Percentiles rank a stretch among this genome's conserved stretches.
These are phyloP conservation scores for Diaporthe vaccinii DNA, from an alignment of 2,329 filamentous ascomycete species.

Conservation along the genomic window DNA sequence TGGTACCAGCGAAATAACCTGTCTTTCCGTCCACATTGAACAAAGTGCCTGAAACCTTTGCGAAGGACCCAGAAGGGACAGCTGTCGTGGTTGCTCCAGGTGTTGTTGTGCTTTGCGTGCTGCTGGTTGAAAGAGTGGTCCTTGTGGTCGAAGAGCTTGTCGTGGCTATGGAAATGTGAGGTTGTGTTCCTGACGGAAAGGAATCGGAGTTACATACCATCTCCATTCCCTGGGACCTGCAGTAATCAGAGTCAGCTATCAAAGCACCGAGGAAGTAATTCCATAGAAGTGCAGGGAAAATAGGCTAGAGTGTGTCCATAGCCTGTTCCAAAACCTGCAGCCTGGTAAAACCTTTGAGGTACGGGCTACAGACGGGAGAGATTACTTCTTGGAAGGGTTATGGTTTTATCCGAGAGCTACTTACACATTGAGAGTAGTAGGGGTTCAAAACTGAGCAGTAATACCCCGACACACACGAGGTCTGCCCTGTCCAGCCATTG, in stretches of 20 bases:
- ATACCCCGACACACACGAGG: neutral
- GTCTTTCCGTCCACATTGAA: slow-evolving; percentile 59
- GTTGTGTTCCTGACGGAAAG: neutral
- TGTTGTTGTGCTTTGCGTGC: neutral
- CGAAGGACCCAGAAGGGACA: neutral
- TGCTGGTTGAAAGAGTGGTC: neutral
- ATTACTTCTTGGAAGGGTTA: no score
- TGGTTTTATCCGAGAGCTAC: no score
- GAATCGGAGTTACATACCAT: neutral
- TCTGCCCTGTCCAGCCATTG: neutral
- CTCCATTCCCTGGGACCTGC: neutral
- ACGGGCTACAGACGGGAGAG: no score
- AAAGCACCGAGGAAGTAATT: no score
- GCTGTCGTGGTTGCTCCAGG: neutral
- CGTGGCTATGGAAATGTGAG: neutral
- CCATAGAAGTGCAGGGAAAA: no score
- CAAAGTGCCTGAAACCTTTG: neutral
- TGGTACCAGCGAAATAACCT: slow-evolving; percentile 66
- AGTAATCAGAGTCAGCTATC: no score
- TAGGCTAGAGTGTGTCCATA: no score
- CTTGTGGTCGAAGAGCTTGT: neutral
- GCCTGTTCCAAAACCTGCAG: no score
- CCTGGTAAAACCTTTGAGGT: no score
- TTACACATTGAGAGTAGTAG: slow-evolving; percentile 3
- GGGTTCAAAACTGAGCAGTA: slow-evolving; percentile 8